phyloP scores from a whole-genome alignment of 768 basidiomycete species.

The Hericium erinaceus region DNA sequence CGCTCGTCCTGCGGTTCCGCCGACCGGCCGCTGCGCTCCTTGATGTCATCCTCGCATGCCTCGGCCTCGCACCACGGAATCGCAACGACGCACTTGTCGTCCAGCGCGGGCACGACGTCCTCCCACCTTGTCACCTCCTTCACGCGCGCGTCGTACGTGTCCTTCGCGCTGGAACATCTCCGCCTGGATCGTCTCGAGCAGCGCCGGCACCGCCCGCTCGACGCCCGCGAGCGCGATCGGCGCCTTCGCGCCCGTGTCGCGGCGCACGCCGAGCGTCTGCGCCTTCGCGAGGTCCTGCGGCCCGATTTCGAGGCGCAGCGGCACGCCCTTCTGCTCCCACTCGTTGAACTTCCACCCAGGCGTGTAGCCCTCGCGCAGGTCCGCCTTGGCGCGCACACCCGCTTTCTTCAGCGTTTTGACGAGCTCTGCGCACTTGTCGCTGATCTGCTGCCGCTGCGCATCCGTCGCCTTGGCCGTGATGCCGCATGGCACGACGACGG shows the following conservation, averaged over 20 bases:
- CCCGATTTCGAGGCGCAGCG: conserved; percentile 93
- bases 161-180: conserved; percentile 84
- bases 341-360: conserved; percentile 99
- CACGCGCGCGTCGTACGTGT: conserved; percentile 60
- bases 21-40: conserved; percentile 84
- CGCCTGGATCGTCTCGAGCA: conserved; percentile 79
- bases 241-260: conserved; percentile 59
- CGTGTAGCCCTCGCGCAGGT: conserved; percentile 91
- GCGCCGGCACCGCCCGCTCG: conserved; percentile 38
- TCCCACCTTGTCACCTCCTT: conserved; percentile 81
- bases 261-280: conserved; percentile 78
- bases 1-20: conserved; percentile 87
- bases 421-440: conserved; percentile 68
- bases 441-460: conserved; percentile 61
- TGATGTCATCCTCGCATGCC: conserved; percentile 95
- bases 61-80: conserved; percentile 96
- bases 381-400: conserved; percentile 79
- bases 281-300: conserved; percentile 82
- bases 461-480: conserved; percentile 79
- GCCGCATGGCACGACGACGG: conserved; percentile 86
- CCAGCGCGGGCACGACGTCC: conserved; percentile 84
- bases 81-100: conserved; percentile 77
- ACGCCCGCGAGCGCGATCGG: conserved; percentile 44
- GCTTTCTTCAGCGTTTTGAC: conserved; percentile 62
- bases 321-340: conserved; percentile 99